A percentile compares a stretch with the other conserved stretches of the same genome.
These are phyloP conservation scores for Talaromyces sp. DNA, from an alignment of 2,329 filamentous ascomycete genomes.

Conservation along the genomic window DNA sequence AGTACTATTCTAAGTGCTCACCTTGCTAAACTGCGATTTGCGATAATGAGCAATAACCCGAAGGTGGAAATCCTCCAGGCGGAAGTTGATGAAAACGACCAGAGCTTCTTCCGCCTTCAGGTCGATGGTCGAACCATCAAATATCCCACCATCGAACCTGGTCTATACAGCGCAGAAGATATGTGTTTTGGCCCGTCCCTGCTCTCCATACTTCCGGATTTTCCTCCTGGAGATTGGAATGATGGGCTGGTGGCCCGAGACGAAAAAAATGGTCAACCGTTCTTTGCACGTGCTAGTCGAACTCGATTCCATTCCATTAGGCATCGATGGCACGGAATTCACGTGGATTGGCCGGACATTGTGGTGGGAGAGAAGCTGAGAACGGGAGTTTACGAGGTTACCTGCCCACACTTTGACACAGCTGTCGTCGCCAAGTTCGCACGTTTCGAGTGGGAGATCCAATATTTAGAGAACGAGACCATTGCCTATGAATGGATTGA, in stretches of 20 bases:
- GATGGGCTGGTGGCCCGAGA: constrained; percentile 22
- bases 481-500: constrained; percentile 35
- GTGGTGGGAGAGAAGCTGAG: constrained; percentile 19
- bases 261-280: constrained; percentile 15
- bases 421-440: constrained; percentile 34
- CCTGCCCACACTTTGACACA: constrained; percentile 12
- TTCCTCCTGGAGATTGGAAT: constrained; percentile 30
- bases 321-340: constrained; percentile 23
- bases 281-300: constrained; percentile 18
- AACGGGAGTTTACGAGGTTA: constrained; percentile 24
- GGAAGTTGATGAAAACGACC: constrained; percentile 23
- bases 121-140: constrained; percentile 22
- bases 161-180: constrained; percentile 23
- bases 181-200: constrained; percentile 29
- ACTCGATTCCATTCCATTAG: constrained; percentile 21
- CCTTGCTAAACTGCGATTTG: too few relatives aligned
- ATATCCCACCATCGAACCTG: constrained; percentile 26
- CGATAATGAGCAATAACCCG: too few relatives aligned
- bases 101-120: constrained; percentile 27
- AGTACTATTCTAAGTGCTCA: too few relatives aligned
- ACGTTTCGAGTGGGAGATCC: constrained; percentile 36
- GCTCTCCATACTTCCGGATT: constrained; percentile 18
- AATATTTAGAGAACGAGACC: constrained; percentile 34
- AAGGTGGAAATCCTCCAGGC: constrained; percentile 27
- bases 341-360: constrained; percentile 22